Conservation (phyloP, 768 basidiomycete species). For the Xerocomus brunneocitrinus region DNA sequence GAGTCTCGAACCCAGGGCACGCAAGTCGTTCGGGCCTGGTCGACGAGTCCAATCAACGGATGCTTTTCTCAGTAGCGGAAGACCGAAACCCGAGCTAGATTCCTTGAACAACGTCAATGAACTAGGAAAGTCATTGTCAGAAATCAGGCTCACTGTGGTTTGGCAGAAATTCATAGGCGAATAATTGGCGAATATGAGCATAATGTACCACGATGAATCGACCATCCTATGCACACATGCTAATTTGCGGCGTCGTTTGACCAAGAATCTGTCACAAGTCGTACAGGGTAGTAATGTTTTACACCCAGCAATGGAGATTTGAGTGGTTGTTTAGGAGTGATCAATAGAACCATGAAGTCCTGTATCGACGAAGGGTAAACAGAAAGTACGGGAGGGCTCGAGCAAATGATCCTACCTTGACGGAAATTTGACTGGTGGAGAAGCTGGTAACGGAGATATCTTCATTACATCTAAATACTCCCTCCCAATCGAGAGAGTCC, state of each 20-base stretch:
- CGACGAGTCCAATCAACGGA: background rate
- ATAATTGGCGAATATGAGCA: background rate
- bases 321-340: constrained; percentile 40
- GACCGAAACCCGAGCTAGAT: background rate
- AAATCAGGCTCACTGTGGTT: background rate
- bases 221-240: background rate
- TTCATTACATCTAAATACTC: constrained; percentile 40
- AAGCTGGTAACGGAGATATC: constrained; percentile 45
- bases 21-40: background rate
- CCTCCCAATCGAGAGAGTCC: constrained; percentile 59
- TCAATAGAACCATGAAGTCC: constrained; percentile 54
- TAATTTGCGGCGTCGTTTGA: constrained; percentile 11
- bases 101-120: background rate
- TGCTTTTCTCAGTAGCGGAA: background rate
- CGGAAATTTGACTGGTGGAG: constrained; percentile 38
- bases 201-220: background rate
- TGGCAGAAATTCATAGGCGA: background rate
- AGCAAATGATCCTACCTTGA: constrained; percentile 40
- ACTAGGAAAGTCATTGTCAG: background rate
- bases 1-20: background rate
- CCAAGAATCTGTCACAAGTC: constrained; percentile 58
- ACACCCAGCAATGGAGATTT: constrained; percentile 33
- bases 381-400: background rate
- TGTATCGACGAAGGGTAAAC: constrained; percentile 19
- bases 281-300: constrained; percentile 48